A percentile compares a stretch with the other conserved stretches of the same genome.
These are phyloP conservation scores for Misopates orontium DNA, from an alignment of 257 asterid species.

Conservation along the genomic window DNA sequence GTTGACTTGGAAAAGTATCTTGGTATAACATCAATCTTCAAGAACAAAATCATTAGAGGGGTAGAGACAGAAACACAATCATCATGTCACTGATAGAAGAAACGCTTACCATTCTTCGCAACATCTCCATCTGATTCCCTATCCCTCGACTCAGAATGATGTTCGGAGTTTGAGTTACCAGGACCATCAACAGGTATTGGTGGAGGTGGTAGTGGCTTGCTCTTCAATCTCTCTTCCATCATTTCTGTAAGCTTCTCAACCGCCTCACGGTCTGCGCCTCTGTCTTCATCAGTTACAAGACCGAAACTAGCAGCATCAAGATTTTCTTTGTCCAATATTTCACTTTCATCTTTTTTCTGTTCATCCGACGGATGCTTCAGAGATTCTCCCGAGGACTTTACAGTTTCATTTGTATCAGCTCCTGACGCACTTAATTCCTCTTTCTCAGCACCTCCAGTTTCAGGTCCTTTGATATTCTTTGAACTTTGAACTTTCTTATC, in stretches of 20 bases:
- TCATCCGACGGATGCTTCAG: constrained; percentile 50
- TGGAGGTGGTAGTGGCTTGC: constrained; percentile 71
- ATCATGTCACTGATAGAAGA: constrained; percentile 4
- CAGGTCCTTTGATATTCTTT: constrained; percentile 47
- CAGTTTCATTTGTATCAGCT: constrained; percentile 46
- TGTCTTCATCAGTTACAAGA: constrained; percentile 78
- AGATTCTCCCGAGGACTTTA: constrained; percentile 45
- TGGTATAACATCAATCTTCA: constrained; percentile 6
- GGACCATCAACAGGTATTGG: constrained; percentile 51
- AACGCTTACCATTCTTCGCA: constrained; percentile 48
- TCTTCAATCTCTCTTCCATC: constrained; percentile 90
- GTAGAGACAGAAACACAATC: not conserved
- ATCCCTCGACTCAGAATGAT: constrained; percentile 62
- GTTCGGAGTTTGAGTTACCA: constrained; percentile 57
- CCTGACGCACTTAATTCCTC: constrained; percentile 51
- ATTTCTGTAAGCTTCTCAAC: constrained; percentile 65
- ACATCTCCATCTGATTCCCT: constrained; percentile 58
- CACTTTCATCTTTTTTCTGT: constrained; percentile 47
- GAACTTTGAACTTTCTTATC: constrained; percentile 63
- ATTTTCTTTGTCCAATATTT: constrained; percentile 47
- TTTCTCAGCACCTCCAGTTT: constrained; percentile 46
- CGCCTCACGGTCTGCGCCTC: constrained; percentile 67
- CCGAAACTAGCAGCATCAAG: constrained; percentile 64
- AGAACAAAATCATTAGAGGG: not conserved
- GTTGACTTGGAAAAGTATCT: constrained; percentile 9